A percentile compares a stretch with the other conserved stretches of the same genome.
Conservation (phyloP, 306 rosid genomes). For the Vigna trinervia region DNA sequence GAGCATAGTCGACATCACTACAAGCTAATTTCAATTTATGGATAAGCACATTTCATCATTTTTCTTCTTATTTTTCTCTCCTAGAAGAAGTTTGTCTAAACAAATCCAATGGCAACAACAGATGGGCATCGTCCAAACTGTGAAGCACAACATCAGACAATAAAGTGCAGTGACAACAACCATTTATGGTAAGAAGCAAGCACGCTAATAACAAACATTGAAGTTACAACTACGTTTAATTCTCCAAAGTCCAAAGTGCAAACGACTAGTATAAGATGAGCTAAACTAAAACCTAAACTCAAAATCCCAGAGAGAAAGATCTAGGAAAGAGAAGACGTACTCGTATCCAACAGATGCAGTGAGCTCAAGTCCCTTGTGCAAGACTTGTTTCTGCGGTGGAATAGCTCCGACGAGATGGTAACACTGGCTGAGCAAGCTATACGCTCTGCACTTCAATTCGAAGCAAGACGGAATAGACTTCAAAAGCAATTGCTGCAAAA, state of each 20-base stretch:
- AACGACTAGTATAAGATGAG: not conserved
- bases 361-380: slow-evolving; percentile 83
- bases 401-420: slow-evolving; percentile 94
- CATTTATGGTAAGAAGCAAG: not conserved
- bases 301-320: not conserved
- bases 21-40: too few species aligned
- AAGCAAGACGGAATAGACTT: slow-evolving; percentile 86
- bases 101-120: not conserved
- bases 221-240: not conserved
- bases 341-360: slow-evolving; percentile 64
- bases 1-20: too few species aligned
- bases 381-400: slow-evolving; percentile 79
- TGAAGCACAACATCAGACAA: not conserved
- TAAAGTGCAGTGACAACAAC: not conserved
- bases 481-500: slow-evolving; percentile 71
- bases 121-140: not conserved
- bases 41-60: too few species aligned
- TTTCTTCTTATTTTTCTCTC: too few species aligned
- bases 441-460: slow-evolving; percentile 87
- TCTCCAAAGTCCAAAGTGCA: not conserved
- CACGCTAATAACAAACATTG: not conserved
- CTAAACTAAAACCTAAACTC: slow-evolving; percentile 2
- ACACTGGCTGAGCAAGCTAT: slow-evolving; percentile 87
- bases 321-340: slow-evolving; percentile 47
- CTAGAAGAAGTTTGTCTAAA: too few species aligned